A percentile compares a stretch with the other conserved stretches of the same genome.
Evolutionary conservation across 306 rosid species (phyloP).

Genomic region (Sesbania bispinosa): DNA sequence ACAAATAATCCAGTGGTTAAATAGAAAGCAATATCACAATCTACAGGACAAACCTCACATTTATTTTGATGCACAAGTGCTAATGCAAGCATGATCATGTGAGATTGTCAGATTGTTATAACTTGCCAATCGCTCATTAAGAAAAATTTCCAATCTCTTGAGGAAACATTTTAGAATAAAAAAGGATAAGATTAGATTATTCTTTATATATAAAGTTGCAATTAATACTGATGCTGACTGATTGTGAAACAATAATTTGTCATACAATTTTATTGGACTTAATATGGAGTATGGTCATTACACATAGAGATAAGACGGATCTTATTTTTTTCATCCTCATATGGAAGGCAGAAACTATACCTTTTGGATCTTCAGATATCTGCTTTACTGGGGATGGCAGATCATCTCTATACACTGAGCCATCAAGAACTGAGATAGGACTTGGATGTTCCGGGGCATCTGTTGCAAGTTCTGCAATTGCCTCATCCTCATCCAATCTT

Average conservation of each 20-base stretch:
- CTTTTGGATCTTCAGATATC: conserved; percentile 46
- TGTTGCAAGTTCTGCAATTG: conserved; percentile 49
- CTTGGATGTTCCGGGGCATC: conserved; percentile 66
- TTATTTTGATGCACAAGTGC: neutral
- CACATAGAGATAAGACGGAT: neutral
- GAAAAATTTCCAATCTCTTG: neutral
- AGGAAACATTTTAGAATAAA: neutral
- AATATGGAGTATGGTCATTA: neutral
- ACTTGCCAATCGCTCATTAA: neutral
- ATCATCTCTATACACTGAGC: conserved; percentile 58
- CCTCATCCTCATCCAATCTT: conserved; percentile 49
- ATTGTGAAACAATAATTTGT: neutral
- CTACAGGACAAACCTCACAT: neutral
- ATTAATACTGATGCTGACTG: neutral
- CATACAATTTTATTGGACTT: neutral
- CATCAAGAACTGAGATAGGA: conserved; percentile 82
- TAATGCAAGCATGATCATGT: neutral
- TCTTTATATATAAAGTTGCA: neutral
- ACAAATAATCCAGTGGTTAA: neutral
- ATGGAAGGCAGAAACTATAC: conserved; percentile 38
- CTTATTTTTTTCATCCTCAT: neutral
- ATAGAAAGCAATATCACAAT: neutral
- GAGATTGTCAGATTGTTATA: neutral
- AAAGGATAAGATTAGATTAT: neutral
- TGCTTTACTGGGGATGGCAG: conserved; percentile 55